Conservation (phyloP, 805 yeast species). For the Zygoascus biomembranicola region DNA sequence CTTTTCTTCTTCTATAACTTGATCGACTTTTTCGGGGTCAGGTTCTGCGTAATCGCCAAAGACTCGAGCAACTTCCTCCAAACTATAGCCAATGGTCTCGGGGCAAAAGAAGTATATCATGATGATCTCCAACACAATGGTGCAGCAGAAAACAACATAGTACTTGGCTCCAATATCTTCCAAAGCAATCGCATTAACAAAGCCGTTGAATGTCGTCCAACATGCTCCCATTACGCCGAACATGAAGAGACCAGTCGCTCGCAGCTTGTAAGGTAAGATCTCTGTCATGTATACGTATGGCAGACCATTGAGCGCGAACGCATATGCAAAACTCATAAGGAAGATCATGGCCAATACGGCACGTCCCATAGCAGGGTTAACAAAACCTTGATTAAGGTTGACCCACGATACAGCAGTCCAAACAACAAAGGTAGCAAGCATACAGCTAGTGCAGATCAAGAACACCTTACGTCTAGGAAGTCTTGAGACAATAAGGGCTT, state of each 20-base stretch:
- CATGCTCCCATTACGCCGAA: background rate
- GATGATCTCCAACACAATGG: constrained; percentile 22
- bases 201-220: constrained; percentile 22
- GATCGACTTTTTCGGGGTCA: background rate
- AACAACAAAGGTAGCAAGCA: constrained; percentile 9
- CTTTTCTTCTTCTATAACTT: background rate
- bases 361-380: background rate
- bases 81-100: constrained; percentile 36
- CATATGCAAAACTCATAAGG: constrained; percentile 74
- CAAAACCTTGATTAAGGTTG: background rate
- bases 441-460: constrained; percentile 6
- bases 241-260: constrained; percentile 75
- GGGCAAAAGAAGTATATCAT: constrained; percentile 32
- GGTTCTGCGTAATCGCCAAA: constrained; percentile 28
- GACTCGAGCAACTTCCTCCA: constrained; percentile 37
- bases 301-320: constrained; percentile 87
- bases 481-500: constrained; percentile 10
- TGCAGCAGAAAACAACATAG: constrained; percentile 30
- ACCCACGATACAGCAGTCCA: constrained; percentile 3
- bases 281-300: constrained; percentile 83
- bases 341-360: constrained; percentile 36
- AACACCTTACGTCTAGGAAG: constrained; percentile 10
- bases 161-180: constrained; percentile 36
- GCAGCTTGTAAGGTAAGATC: constrained; percentile 68
- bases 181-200: constrained; percentile 34